Evolutionary conservation across 2,329 filamentous ascomycete genomes (phyloP).

Genomic region (Escovopsis sp.): DNA sequence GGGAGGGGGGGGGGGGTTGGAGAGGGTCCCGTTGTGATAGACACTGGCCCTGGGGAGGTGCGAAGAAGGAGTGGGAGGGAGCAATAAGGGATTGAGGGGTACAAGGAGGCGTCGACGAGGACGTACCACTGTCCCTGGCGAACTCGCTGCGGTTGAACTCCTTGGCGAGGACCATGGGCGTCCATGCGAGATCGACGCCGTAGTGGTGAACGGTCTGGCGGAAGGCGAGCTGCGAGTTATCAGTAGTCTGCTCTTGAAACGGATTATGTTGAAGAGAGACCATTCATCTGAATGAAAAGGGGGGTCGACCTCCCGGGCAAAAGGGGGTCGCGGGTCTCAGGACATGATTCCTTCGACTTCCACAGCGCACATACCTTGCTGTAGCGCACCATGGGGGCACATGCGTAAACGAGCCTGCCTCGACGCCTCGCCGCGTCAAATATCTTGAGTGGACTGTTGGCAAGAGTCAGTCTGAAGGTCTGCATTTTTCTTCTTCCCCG

Average conservation of each 20-base stretch:
- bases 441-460: conserved; percentile 38
- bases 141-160: conserved; percentile 48
- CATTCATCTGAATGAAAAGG: too few relatives aligned
- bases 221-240: conserved; percentile 45
- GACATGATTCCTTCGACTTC: background rate
- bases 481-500: too few relatives aligned
- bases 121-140: conserved; percentile 43
- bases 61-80: too few relatives aligned
- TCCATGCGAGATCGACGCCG: conserved; percentile 52
- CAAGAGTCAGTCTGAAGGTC: too few relatives aligned
- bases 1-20: too few relatives aligned
- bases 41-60: too few relatives aligned
- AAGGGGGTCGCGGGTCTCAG: too few relatives aligned
- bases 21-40: too few relatives aligned
- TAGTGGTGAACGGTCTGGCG: conserved; percentile 50
- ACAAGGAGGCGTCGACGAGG: too few relatives aligned
- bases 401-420: conserved; percentile 39
- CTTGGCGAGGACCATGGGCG: conserved; percentile 56
- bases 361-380: conserved; percentile 28
- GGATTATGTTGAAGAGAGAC: too few relatives aligned
- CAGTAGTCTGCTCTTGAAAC: conserved; percentile 10
- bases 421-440: conserved; percentile 39
- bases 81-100: too few relatives aligned
- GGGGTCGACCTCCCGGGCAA: too few relatives aligned
- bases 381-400: conserved; percentile 55